A percentile compares a stretch with the other conserved stretches of the same genome.
These are phyloP conservation scores for Diaporthe ilicicola DNA, from an alignment of 2,329 filamentous ascomycete species.

Conservation along the genomic window DNA sequence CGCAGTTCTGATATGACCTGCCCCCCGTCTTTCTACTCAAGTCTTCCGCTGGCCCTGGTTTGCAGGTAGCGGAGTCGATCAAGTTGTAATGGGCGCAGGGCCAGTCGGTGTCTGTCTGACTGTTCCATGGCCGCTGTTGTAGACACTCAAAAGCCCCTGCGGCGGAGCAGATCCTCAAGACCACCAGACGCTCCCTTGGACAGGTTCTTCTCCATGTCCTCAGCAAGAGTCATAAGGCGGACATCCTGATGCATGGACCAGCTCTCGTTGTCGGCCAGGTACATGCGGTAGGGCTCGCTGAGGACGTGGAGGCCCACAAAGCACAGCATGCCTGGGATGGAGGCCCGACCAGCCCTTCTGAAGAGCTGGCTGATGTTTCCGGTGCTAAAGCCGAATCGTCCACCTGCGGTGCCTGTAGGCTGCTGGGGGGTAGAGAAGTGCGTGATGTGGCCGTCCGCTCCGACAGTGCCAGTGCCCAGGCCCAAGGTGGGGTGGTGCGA, in stretches of 20 bases:
- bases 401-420: not conserved
- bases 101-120: not conserved
- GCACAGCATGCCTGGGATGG: slow-evolving; percentile 25
- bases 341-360: slow-evolving; percentile 17
- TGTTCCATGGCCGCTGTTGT: not conserved
- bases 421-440: slow-evolving; percentile 27
- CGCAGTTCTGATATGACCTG: not conserved
- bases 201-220: slow-evolving; percentile 31
- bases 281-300: slow-evolving; percentile 22
- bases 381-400: not conserved
- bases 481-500: not conserved
- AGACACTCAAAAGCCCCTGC: slow-evolving; percentile 13
- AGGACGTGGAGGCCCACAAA: slow-evolving; percentile 28
- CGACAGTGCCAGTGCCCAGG: slow-evolving; percentile 14
- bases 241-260: slow-evolving; percentile 26
- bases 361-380: slow-evolving; percentile 4
- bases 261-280: slow-evolving; percentile 26
- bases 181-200: slow-evolving; percentile 5
- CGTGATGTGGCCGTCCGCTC: slow-evolving; percentile 31
- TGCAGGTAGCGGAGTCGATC: not conserved
- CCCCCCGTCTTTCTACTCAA: not conserved
- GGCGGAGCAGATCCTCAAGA: slow-evolving; percentile 23
- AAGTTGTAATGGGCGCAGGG: not conserved
- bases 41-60: not conserved
- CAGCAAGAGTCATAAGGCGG: slow-evolving; percentile 47